Evolutionary conservation across 192 early-diverging fungal genomes (phyloP), one percentile per base, ranked within the genome.

Genomic region (Entomortierella lignicola): DNA sequence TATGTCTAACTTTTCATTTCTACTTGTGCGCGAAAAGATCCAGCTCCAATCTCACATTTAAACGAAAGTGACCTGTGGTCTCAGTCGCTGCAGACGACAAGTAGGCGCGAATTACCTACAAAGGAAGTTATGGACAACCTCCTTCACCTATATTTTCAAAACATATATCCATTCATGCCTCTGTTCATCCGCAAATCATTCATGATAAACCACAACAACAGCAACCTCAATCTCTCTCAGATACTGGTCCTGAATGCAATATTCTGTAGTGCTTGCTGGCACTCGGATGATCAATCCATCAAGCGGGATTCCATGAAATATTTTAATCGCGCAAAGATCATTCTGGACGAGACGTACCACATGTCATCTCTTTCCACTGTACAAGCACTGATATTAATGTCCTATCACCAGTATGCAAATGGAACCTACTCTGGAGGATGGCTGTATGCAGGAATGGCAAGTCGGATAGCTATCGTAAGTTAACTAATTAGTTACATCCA

Each of bases 101-200:
- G 75, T 41, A 67, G 70, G 31, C 75, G 75, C 12, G 80, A 79
- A 60, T 75, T 92, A 61, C 92, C 92, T 0, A 77, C 89, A 4
- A 75, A 69, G 48, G 88, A 86, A 26, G 80, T 91, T 65, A 86
- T 89, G 25, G 82, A 87, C 6, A 82, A 71, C 58, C 72, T 94
- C 31, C 66, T 94, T 18, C 72, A 82, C 21, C 71, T 90, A 12
- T 94, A 91, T 71, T 92, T 94, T 75, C 83, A 83, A 8, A 85
- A 91, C 69, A 87, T 92, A n/a, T 90, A 94, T 58, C 91, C 91
- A 4, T 80, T 88, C 25, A 83, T 92, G n/a, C 91, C 92, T 2
- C 84, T 94, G 31, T 85, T 94, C 58, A 86, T 90, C 80, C 89
- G 90, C 63, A 69, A 55, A 26, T 43, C 58, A 1, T 84, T 84